phyloP scores from a whole-genome alignment of 2,329 filamentous ascomycete species.

The Karstenula rhodostoma region DNA sequence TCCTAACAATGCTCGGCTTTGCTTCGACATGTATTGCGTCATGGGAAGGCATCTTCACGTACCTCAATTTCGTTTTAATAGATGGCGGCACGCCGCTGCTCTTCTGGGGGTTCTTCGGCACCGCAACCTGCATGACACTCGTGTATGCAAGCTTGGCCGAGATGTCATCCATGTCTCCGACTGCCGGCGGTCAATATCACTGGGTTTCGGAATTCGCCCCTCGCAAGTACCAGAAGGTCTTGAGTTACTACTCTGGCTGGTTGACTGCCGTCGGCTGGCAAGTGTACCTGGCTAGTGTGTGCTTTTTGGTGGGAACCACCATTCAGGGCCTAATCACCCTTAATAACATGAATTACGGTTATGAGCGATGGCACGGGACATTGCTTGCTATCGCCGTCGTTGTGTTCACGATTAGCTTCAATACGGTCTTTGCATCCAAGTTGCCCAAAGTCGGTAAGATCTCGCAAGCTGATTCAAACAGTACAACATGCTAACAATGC shows the following conservation, averaged over 20 bases:
- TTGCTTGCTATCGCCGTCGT: conserved; percentile 56
- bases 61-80: conserved; percentile 22
- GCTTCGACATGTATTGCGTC: conserved; percentile 23
- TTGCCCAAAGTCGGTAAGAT: conserved; percentile 15
- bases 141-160: conserved; percentile 41
- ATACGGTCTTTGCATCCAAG: conserved; percentile 43
- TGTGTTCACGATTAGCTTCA: conserved; percentile 48
- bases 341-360: conserved; percentile 51
- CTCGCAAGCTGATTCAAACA: conserved; percentile 36
- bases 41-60: conserved; percentile 27
- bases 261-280: conserved; percentile 57
- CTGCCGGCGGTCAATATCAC: conserved; percentile 29
- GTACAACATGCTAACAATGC: conserved; percentile 45
- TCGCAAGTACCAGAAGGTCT: conserved; percentile 16
- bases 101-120: conserved; percentile 43
- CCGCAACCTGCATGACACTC: conserved; percentile 27
- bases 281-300: conserved; percentile 53
- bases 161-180: conserved; percentile 43
- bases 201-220: conserved; percentile 32
- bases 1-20: conserved; percentile 27
- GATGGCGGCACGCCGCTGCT: conserved; percentile 45
- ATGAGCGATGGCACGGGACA: conserved; percentile 57
- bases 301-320: conserved; percentile 53
- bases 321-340: conserved; percentile 50
- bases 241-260: conserved; percentile 46